Conservation (phyloP, 1,284 basidiomycete species). For the Rhodotorula sp. region DNA sequence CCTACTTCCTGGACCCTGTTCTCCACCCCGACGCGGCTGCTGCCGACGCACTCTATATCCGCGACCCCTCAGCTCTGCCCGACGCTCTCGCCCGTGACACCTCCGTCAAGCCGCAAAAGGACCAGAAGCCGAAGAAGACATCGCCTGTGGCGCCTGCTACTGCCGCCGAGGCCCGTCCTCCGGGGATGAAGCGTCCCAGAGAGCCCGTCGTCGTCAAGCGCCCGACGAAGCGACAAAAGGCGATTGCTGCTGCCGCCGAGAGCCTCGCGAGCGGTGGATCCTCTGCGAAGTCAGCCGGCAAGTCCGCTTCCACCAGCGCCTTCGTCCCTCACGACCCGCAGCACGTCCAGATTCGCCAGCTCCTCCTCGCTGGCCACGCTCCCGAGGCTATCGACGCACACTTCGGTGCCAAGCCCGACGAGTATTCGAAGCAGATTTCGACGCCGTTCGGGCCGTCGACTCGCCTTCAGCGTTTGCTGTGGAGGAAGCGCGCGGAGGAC, state of each 20-base stretch:
- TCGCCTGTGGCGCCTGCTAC: too few species aligned
- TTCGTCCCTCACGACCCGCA: background rate
- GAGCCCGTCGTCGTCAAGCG: too few species aligned
- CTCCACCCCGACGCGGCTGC: background rate
- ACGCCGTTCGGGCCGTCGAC: constrained; percentile 39
- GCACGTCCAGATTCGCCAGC: constrained; percentile 1
- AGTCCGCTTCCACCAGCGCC: background rate
- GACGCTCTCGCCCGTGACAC: background rate
- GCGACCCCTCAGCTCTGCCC: background rate
- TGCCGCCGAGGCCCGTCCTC: too few species aligned
- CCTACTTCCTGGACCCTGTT: constrained; percentile 13
- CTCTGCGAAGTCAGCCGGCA: background rate
- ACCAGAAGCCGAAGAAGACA: too few species aligned
- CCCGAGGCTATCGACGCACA: background rate
- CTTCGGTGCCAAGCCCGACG: background rate
- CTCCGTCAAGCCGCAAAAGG: background rate
- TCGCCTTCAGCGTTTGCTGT: constrained; percentile 51
- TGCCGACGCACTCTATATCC: background rate
- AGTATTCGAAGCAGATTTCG: background rate
- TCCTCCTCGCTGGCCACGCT: constrained; percentile 23
- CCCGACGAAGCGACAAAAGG: too few species aligned
- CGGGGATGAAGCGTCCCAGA: too few species aligned
- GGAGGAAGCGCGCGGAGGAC: constrained; percentile 49
- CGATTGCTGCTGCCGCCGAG: too few species aligned
- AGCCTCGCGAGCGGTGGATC: background rate